Evolutionary conservation across 371 early-diverging fungal genomes (phyloP).

Genomic region (Rhizoclosmatium hyalinum): DNA sequence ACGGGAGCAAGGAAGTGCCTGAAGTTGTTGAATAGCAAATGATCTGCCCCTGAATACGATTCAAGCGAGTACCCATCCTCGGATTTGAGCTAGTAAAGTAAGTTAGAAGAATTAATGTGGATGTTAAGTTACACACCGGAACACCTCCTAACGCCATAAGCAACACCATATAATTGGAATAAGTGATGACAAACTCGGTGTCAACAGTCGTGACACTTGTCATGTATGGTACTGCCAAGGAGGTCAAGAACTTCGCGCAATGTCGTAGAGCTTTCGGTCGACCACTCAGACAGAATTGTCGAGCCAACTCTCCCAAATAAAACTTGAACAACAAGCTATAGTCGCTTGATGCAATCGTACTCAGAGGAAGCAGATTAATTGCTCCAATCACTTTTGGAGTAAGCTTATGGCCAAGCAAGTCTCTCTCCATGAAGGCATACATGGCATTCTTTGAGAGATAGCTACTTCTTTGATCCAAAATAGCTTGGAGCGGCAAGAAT

Average conservation of each 20-base stretch:
- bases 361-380: constrained; percentile 37
- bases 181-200: constrained; percentile 41
- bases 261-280: constrained; percentile 51
- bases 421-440: constrained; percentile 49
- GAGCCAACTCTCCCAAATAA: constrained; percentile 51
- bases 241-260: constrained; percentile 48
- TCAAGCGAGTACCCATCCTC: constrained; percentile 38
- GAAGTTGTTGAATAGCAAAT: constrained; percentile 44
- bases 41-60: constrained; percentile 31
- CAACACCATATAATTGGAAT: constrained; percentile 39
- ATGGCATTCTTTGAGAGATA: constrained; percentile 42
- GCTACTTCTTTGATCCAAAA: constrained; percentile 36
- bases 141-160: constrained; percentile 50
- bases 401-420: constrained; percentile 40
- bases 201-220: constrained; percentile 39
- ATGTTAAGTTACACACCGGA: constrained; percentile 31
- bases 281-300: constrained; percentile 45
- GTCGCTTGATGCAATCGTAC: constrained; percentile 45
- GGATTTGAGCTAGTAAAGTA: constrained; percentile 28
- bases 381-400: constrained; percentile 38
- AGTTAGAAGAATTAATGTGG: neutral
- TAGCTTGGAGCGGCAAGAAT: constrained; percentile 46
- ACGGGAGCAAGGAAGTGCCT: constrained; percentile 39
- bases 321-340: constrained; percentile 44
- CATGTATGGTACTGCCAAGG: constrained; percentile 47